phyloP scores from a whole-genome alignment of 768 basidiomycete genomes.

The Pilatotrama ljubarskyi region DNA sequence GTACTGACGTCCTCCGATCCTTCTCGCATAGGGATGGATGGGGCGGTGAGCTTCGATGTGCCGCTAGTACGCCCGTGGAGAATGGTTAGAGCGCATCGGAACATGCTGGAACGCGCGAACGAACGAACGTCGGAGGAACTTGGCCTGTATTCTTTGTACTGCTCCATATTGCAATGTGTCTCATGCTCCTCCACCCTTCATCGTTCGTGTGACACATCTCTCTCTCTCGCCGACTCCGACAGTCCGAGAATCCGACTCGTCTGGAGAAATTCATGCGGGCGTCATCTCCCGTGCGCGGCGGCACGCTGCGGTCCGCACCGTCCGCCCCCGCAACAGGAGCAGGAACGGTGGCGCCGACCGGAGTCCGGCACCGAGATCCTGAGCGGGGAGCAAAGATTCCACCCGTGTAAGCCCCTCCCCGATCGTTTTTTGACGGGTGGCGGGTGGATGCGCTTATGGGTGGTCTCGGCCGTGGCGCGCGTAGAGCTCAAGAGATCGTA shows the following conservation, averaged over 20 bases:
- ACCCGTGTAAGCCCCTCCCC: neutral
- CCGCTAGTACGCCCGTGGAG: neutral
- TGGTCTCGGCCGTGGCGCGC: too few relatives aligned
- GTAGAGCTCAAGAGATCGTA: neutral
- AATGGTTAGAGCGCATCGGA: neutral
- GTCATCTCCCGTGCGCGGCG: too few relatives aligned
- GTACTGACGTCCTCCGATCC: neutral
- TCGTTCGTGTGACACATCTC: too few relatives aligned
- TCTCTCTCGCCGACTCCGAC: too few relatives aligned
- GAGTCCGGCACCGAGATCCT: constrained; percentile 1
- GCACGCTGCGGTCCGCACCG: too few relatives aligned
- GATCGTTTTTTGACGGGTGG: neutral
- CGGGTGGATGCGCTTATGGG: neutral
- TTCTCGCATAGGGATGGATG: constrained; percentile 23
- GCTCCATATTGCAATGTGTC: too few relatives aligned
- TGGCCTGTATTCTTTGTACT: neutral
- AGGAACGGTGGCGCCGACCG: neutral
- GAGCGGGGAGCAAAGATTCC: neutral
- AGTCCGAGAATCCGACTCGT: too few relatives aligned
- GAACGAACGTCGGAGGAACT: neutral
- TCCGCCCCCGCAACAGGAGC: neutral
- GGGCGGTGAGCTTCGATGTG: constrained; percentile 18
- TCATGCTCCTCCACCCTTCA: too few relatives aligned
- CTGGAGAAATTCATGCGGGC: too few relatives aligned
- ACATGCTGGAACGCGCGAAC: neutral